These are phyloP conservation scores for Fraxinus paxiana DNA, from an alignment of 305 asterid genomes.

Conservation along the genomic window DNA sequence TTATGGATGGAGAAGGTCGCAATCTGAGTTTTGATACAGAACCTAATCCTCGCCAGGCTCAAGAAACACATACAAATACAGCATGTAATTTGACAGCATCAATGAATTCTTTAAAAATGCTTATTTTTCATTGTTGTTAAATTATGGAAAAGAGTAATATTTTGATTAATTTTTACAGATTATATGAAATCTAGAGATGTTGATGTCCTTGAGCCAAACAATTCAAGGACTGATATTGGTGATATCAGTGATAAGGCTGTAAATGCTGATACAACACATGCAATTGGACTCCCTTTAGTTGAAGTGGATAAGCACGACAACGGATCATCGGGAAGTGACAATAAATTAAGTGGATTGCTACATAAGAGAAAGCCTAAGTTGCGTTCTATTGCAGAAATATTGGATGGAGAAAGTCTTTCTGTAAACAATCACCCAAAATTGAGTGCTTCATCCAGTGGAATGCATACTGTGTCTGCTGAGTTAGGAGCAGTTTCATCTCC, in stretches of 20 bases:
- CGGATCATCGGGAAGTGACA: slow-evolving; percentile 37
- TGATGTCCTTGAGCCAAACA: not conserved
- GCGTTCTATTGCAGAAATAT: slow-evolving; percentile 37
- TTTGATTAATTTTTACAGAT: slow-evolving; percentile 19
- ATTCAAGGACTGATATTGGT: not conserved
- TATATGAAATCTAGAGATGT: not conserved
- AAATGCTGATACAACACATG: slow-evolving; percentile 1
- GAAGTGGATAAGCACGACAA: slow-evolving; percentile 21
- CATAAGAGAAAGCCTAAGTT: slow-evolving; percentile 38
- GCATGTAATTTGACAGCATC: not conserved
- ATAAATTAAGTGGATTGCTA: slow-evolving; percentile 17
- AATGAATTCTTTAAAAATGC: not conserved
- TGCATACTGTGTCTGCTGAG: slow-evolving; percentile 21
- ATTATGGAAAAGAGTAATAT: not conserved
- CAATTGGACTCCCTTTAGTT: slow-evolving; percentile 12
- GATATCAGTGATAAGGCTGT: not conserved
- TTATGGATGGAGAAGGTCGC: not conserved
- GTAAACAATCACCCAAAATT: not conserved
- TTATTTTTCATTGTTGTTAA: not conserved
- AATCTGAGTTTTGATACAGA: not conserved
- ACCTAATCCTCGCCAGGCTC: not conserved
- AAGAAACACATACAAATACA: not conserved
- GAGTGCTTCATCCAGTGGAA: slow-evolving; percentile 2
- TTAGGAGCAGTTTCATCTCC: slow-evolving; percentile 12
- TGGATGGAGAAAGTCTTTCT: slow-evolving; percentile 1